A percentile compares a stretch with the other conserved stretches of the same genome.
Conservation (phyloP, 768 basidiomycete species). For the Grammothele lineata region DNA sequence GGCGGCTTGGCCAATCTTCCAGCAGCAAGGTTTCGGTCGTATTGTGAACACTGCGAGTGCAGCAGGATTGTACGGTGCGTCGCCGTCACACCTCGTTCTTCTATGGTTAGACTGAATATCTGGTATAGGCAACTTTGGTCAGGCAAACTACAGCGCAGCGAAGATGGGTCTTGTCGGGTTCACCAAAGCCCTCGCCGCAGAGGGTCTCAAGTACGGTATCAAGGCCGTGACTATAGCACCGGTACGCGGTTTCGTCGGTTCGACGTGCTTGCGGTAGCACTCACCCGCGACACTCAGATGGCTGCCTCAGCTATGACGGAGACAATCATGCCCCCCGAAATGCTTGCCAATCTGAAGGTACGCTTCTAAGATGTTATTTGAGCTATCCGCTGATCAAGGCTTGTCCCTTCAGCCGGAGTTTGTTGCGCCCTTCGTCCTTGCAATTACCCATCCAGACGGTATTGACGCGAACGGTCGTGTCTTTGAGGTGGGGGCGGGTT, state of each 20-base stretch:
- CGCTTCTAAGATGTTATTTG: too few relatives aligned
- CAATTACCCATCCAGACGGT: conserved; percentile 81
- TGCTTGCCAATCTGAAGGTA: conserved; percentile 84
- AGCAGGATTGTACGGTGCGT: conserved; percentile 84
- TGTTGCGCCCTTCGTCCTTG: conserved; percentile 89
- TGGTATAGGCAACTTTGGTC: conserved; percentile 82
- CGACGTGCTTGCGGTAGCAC: too few relatives aligned
- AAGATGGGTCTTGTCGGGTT: conserved; percentile 95
- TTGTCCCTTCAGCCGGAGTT: conserved; percentile 75
- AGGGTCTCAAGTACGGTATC: conserved; percentile 91
- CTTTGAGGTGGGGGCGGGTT: conserved; percentile 94
- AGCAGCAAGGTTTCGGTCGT: conserved; percentile 92
- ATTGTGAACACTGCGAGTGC: conserved; percentile 94
- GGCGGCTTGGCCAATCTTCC: conserved; percentile 94
- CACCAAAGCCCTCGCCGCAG: conserved; percentile 87
- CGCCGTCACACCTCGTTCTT: not conserved
- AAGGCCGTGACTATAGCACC: conserved; percentile 86
- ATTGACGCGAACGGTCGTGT: conserved; percentile 76
- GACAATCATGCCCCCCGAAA: conserved; percentile 90
- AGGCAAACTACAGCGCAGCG: conserved; percentile 96
- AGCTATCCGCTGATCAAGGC: not conserved
- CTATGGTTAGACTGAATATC: not conserved
- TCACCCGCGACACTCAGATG: conserved; percentile 44
- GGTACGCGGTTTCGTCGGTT: conserved; percentile 38
- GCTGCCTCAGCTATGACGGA: conserved; percentile 98